Conservation (phyloP, 2,329 filamentous ascomycete genomes). For the Bipolaris cookei region DNA sequence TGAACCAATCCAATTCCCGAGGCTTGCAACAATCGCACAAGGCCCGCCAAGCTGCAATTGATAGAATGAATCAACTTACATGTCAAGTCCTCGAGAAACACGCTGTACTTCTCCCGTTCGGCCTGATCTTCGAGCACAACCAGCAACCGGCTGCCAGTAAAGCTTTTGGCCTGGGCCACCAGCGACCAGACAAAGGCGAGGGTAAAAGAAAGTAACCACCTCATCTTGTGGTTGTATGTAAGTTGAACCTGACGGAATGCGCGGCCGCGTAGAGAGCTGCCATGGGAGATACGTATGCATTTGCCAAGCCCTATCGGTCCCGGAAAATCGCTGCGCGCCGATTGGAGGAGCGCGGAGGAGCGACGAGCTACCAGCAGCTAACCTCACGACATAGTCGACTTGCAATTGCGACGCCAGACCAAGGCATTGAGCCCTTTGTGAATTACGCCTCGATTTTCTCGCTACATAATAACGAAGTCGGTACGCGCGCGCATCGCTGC, state of each 20-base stretch:
- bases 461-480: background rate
- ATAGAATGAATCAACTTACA: constrained; percentile 56
- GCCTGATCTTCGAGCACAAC: constrained; percentile 83
- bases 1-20: background rate
- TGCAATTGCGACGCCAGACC: constrained; percentile 16
- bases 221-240: constrained; percentile 65
- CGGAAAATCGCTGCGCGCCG: constrained; percentile 36
- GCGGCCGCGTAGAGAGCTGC: constrained; percentile 12
- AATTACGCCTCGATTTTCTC: constrained; percentile 1
- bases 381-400: constrained; percentile 13
- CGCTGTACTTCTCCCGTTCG: constrained; percentile 82
- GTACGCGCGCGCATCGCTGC: constrained; percentile 10
- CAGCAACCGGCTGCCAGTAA: constrained; percentile 77
- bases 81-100: constrained; percentile 76
- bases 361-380: constrained; percentile 13
- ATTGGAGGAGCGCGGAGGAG: constrained; percentile 17
- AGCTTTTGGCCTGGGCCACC: constrained; percentile 77
- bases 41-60: background rate
- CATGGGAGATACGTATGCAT: constrained; percentile 48
- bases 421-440: constrained; percentile 30
- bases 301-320: constrained; percentile 40
- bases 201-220: constrained; percentile 71
- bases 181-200: constrained; percentile 70
- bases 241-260: constrained; percentile 27
- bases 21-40: background rate